These are phyloP conservation scores for Yarrowia sp. DNA, from an alignment of 805 yeast species.

Conservation along the genomic window DNA sequence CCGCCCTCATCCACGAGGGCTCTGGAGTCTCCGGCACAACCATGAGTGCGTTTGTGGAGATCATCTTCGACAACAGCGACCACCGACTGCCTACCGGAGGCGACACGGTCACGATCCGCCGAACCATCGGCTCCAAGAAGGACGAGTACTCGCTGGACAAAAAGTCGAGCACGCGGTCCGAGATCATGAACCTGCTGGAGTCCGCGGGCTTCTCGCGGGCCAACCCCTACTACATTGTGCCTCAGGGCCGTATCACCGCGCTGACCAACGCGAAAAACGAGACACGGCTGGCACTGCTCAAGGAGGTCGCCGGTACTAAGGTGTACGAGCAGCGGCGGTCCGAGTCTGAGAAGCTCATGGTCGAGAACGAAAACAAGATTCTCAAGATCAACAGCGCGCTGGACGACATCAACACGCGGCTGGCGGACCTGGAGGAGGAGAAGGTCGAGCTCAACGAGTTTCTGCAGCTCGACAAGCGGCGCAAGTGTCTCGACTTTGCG, in stretches of 20 bases:
- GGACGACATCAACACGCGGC: conserved; percentile 63
- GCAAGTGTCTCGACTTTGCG: conserved; percentile 71
- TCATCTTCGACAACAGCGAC: conserved; percentile 78
- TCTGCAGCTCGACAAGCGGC: conserved; percentile 63
- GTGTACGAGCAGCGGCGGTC: conserved; percentile 79
- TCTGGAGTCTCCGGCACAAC: conserved; percentile 56
- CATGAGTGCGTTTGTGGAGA: conserved; percentile 90
- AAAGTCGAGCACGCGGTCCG: conserved; percentile 73
- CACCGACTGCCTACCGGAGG: conserved; percentile 68
- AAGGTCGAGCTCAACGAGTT: conserved; percentile 68
- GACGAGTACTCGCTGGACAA: conserved; percentile 88
- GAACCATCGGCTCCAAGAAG: conserved; percentile 90
- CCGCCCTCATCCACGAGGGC: conserved; percentile 85
- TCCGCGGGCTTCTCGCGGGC: conserved; percentile 89
- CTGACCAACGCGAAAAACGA: conserved; percentile 85
- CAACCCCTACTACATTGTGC: conserved; percentile 93
- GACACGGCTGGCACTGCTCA: conserved; percentile 73
- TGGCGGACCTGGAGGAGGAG: conserved; percentile 78
- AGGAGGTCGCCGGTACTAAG: conserved; percentile 93
- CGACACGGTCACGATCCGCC: conserved; percentile 68
- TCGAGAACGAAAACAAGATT: conserved; percentile 63
- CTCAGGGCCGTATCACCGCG: conserved; percentile 89
- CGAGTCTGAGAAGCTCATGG: conserved; percentile 79
- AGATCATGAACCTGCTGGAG: conserved; percentile 76
- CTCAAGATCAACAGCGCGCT: conserved; percentile 73